phyloP scores from a whole-genome alignment of 2,329 filamentous ascomycete species.

The Coniella lustricola region DNA sequence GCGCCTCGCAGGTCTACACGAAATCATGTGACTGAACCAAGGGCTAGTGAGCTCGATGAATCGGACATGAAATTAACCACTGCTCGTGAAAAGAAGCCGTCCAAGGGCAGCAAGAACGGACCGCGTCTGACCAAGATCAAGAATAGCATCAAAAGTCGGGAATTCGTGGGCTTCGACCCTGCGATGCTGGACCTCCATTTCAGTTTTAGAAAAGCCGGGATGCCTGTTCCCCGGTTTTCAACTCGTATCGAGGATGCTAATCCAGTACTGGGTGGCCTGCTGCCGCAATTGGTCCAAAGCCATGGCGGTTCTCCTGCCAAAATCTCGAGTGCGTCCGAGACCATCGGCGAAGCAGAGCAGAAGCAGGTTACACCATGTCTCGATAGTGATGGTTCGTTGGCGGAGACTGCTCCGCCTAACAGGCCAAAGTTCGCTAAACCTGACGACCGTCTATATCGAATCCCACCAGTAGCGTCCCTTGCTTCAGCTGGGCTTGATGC shows the following conservation, averaged over 20 bases:
- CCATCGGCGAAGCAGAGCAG: neutral
- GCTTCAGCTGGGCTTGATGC: too few relatives aligned
- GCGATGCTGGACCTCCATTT: slow-evolving; percentile 6
- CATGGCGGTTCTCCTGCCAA: neutral
- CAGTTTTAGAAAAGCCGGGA: slow-evolving; percentile 12
- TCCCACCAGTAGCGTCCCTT: too few relatives aligned
- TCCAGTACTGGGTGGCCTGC: neutral
- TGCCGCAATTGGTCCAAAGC: neutral
- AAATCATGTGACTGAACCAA: neutral
- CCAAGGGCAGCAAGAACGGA: neutral
- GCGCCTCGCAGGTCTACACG: neutral
- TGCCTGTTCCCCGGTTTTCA: slow-evolving; percentile 15
- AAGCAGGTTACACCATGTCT: neutral
- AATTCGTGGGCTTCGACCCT: slow-evolving; percentile 35
- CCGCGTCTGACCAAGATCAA: slow-evolving; percentile 35
- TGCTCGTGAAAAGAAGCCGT: neutral
- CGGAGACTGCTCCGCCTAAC: neutral
- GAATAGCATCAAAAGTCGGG: slow-evolving; percentile 39
- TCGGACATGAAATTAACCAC: slow-evolving; percentile 8
- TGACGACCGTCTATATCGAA: neutral
- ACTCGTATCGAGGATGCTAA: slow-evolving; percentile 7
- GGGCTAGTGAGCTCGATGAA: slow-evolving; percentile 15
- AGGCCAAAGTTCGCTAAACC: neutral
- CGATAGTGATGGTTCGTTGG: too few relatives aligned
- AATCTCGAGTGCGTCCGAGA: neutral